Evolutionary conservation across 192 early-diverging fungal genomes (phyloP).

Genomic region (Lunasporangiospora selenospora): DNA sequence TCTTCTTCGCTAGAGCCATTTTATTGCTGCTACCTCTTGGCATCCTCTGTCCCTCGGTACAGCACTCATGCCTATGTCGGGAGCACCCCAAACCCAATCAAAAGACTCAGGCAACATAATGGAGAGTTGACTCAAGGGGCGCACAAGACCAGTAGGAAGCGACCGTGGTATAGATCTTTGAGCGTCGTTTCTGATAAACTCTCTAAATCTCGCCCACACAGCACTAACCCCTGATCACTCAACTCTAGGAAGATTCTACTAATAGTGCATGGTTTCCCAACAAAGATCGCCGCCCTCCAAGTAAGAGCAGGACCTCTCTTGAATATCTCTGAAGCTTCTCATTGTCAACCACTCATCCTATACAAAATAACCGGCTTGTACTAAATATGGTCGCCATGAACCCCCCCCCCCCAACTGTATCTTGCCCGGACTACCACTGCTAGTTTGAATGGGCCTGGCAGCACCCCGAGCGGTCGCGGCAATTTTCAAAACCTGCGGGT

Average conservation of each 20-base stretch:
- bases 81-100: conserved; percentile 36
- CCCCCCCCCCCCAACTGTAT: neutral
- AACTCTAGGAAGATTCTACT: conserved; percentile 25
- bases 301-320: neutral
- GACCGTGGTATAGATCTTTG: conserved; percentile 20
- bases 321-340: neutral
- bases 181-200: neutral
- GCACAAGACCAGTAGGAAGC: conserved; percentile 36
- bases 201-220: neutral
- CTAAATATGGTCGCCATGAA: neutral
- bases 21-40: conserved; percentile 42
- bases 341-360: neutral
- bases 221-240: neutral
- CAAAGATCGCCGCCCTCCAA: conserved; percentile 38
- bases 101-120: conserved; percentile 34
- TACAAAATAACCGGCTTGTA: neutral
- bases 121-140: conserved; percentile 41
- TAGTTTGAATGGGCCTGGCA: conserved; percentile 48
- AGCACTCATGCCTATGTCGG: conserved; percentile 35
- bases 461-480: conserved; percentile 37
- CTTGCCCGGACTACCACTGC: neutral
- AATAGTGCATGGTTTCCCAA: conserved; percentile 39
- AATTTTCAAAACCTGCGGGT: conserved; percentile 5
- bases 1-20: conserved; percentile 20
- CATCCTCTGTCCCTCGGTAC: conserved; percentile 30